Evolutionary conservation across 139 green algal species (phyloP).

Genomic region (Chlorella ohadii): DNA sequence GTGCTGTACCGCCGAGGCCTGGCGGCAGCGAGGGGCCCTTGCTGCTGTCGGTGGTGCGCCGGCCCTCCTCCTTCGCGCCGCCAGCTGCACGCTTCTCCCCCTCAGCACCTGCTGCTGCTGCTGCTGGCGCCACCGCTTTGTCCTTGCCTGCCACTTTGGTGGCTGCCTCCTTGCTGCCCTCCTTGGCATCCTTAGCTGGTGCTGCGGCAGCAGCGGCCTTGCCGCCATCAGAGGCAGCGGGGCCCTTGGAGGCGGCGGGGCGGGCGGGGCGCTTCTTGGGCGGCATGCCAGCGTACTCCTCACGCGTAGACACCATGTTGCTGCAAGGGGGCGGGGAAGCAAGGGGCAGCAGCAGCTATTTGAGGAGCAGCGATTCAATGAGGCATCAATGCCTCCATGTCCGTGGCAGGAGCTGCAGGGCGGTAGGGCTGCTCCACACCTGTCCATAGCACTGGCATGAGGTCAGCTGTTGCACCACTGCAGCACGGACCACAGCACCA

Average conservation of each 20-base stretch:
- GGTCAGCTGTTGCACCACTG: too few species aligned
- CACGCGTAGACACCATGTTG: constrained; percentile 36
- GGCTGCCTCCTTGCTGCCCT: not conserved
- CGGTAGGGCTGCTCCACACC: too few species aligned
- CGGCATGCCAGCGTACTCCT: constrained; percentile 48
- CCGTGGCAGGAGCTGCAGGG: not conserved
- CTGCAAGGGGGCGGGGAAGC: not conserved
- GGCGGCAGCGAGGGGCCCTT: constrained; percentile 14
- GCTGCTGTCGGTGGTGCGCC: constrained; percentile 1
- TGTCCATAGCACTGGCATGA: too few species aligned
- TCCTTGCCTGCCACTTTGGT: not conserved
- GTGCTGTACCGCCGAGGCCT: constrained; percentile 4
- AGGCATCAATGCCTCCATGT: too few species aligned
- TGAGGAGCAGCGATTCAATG: too few species aligned
- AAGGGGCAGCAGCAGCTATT: too few species aligned
- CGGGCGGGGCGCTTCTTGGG: constrained; percentile 35
- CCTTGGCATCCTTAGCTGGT: not conserved
- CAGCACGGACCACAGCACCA: too few species aligned
- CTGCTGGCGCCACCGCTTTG: not conserved
- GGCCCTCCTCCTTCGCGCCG: not conserved
- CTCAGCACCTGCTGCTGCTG: not conserved
- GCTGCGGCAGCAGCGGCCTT: not conserved
- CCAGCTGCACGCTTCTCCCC: not conserved
- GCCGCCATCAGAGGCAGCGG: not conserved
- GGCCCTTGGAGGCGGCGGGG: constrained; percentile 22